Conservation (phyloP, 352 stramenopile genomes). For the Elongisporangium anandrum region DNA sequence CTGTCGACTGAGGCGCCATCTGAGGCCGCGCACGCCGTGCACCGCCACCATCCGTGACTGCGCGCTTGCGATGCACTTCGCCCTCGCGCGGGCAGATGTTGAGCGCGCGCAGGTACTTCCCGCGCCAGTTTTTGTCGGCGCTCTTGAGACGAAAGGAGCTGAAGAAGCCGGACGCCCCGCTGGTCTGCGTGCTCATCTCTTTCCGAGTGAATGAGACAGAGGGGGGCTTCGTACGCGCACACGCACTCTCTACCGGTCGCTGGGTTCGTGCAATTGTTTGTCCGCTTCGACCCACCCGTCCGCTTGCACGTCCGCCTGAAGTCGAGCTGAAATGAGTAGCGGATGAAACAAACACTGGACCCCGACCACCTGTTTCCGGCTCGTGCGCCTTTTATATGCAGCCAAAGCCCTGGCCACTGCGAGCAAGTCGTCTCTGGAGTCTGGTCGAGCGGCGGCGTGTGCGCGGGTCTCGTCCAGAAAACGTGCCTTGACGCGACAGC, state of each 20-base stretch:
- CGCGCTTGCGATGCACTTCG: not conserved
- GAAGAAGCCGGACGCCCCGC: not conserved
- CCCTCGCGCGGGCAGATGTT: slow-evolving; percentile 61
- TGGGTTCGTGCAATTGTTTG: not conserved
- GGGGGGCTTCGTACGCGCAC: not conserved
- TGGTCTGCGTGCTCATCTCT: not conserved
- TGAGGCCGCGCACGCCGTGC: not conserved
- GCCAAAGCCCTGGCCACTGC: not conserved
- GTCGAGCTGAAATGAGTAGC: not conserved
- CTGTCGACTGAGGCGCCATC: not conserved
- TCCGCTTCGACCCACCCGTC: not conserved
- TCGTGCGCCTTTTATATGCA: not conserved
- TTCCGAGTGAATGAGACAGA: not conserved
- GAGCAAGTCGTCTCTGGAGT: not conserved
- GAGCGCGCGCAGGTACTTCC: slow-evolving; percentile 72
- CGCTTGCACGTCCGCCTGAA: not conserved
- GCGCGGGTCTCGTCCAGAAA: not conserved
- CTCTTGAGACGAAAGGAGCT: not conserved
- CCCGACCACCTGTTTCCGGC: not conserved
- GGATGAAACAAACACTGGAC: not conserved
- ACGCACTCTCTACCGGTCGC: not conserved
- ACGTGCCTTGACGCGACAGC: not conserved
- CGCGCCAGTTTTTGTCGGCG: slow-evolving; percentile 56
- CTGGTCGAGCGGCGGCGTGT: not conserved
- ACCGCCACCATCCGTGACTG: not conserved